A percentile compares a stretch with the other conserved stretches of the same genome.
Evolutionary conservation across 169 alveolate species (phyloP).

Genomic region (Eimeria praecox): DNA sequence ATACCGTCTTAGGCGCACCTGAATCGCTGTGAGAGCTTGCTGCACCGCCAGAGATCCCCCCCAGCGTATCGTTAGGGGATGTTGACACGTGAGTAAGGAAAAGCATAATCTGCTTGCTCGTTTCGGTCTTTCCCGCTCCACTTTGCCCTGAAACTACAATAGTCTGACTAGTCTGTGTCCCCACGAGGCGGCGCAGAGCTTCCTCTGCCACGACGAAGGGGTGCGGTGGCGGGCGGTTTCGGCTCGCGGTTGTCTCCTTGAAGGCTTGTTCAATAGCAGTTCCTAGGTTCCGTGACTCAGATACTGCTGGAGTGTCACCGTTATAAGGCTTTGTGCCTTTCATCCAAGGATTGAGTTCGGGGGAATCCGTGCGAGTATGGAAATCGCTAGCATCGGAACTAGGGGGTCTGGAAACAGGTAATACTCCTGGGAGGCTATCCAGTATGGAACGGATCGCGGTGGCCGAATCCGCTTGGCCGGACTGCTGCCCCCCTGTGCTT

Average conservation of each 20-base stretch:
- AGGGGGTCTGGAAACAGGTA: conserved; percentile 21
- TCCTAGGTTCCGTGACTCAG: not conserved
- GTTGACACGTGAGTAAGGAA: conserved; percentile 68
- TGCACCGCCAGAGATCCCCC: not conserved
- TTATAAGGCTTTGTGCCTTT: not conserved
- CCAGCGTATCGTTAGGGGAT: not conserved
- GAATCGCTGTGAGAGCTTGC: not conserved
- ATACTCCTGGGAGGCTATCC: conserved; percentile 5
- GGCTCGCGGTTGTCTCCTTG: not conserved
- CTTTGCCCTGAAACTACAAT: conserved; percentile 99
- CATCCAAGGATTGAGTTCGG: not conserved
- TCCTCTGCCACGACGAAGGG: conserved; percentile 84
- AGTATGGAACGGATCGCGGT: conserved; percentile 15
- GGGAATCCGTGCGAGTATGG: not conserved
- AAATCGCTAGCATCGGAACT: not conserved
- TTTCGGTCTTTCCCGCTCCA: conserved; percentile 99
- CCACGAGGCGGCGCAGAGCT: conserved; percentile 76
- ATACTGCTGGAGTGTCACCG: not conserved
- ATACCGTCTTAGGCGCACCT: conserved; percentile 53
- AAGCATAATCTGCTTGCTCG: conserved; percentile 91
- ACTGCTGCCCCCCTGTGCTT: not conserved
- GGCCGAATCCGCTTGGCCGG: not conserved
- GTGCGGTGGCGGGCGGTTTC: conserved; percentile 85
- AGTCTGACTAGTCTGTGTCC: conserved; percentile 90
- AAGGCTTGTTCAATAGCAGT: not conserved